These are phyloP conservation scores for Boletus sp. DNA, from an alignment of 1,284 basidiomycete genomes.

Conservation along the genomic window DNA sequence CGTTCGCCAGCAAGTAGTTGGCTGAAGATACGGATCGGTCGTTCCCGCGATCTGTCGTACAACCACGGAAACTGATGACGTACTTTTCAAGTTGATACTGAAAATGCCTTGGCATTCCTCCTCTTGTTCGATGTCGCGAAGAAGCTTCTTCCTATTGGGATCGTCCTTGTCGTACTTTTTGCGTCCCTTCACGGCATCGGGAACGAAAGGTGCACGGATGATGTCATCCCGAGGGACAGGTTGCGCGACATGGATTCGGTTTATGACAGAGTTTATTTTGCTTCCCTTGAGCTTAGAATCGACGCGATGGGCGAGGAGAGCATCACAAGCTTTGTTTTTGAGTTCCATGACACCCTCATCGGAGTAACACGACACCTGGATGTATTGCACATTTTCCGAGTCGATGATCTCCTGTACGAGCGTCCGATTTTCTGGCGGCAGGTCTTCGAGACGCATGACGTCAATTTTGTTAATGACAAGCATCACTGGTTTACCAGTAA, in stretches of 20 bases:
- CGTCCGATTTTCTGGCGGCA: constrained; percentile 67
- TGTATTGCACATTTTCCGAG: constrained; percentile 63
- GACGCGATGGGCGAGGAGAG: constrained; percentile 87
- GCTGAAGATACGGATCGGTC: constrained; percentile 43
- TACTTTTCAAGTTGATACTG: constrained; percentile 86
- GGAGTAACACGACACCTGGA: constrained; percentile 88
- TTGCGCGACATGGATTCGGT: constrained; percentile 90
- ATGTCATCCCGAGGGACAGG: constrained; percentile 86
- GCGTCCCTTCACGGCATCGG: constrained; percentile 69
- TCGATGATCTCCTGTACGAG: constrained; percentile 85
- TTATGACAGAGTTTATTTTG: constrained; percentile 87
- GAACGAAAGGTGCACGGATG: constrained; percentile 81
- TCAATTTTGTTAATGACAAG: constrained; percentile 97
- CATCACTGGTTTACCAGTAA: constrained; percentile 85
- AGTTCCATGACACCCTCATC: constrained; percentile 96
- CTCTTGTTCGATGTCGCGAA: constrained; percentile 78
- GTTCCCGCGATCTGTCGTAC: background rate
- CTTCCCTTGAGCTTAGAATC: constrained; percentile 91
- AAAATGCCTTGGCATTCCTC: constrained; percentile 87
- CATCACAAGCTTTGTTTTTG: constrained; percentile 89
- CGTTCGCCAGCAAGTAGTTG: constrained; percentile 86
- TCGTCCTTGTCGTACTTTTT: constrained; percentile 88
- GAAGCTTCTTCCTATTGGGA: constrained; percentile 65
- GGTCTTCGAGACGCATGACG: constrained; percentile 79
- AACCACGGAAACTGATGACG: constrained; percentile 19